Base-by-base conservation (phyloP, 129 eudicot species). In the Tanacetum coccineum region DNA sequence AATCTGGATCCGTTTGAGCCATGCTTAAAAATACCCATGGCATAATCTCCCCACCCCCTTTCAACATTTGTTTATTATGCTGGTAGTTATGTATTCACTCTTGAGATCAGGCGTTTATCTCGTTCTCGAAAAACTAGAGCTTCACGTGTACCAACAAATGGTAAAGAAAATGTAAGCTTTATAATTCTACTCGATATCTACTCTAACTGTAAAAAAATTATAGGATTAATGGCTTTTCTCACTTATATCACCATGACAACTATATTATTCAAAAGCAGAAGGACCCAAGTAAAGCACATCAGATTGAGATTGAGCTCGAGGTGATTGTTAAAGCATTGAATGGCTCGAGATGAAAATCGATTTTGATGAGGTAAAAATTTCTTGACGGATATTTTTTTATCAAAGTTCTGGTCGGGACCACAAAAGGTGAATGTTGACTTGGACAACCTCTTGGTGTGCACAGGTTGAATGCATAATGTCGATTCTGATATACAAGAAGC, bases 291-390 rank as follows among this genome's bases (percentile, higher is more conserved):
- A 87, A 83, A 70, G 98, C 96, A 44, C 98, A 92, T 78, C 98
- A 88, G 74, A 82, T 92, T 62, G n/a, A n/a, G n/a, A n/a, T n/a
- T n/a, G n/a, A n/a, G n/a, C n/a, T n/a, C n/a, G n/a, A n/a, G n/a
- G n/a, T 88, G 20, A 85, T 92, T 66, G 96, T 92, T 63, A 92
- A 86, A 76, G 98, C 96, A 46, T 60, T 92, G 46, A 84, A 77
- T 92, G 98, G 98, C 98, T 88, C 15, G 89, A 86, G 71, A 88
- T 88, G 81, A 95, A 92, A 71, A 92, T 92, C 91, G 98, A 92
- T 78, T 74, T 85, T 48, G 98, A 92, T 53, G 98, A 92, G 98
- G 98, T 87, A 70, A 59, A n/a, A 0, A 5, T 50, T 64, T 70
- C 51, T 26, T 9, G 9, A 50, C 20, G 2, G 22, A 48, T 58